Percentiles rank a stretch among this genome's conserved stretches.
phyloP scores from a whole-genome alignment of 345 rosid species.

The Arabis alpina region DNA sequence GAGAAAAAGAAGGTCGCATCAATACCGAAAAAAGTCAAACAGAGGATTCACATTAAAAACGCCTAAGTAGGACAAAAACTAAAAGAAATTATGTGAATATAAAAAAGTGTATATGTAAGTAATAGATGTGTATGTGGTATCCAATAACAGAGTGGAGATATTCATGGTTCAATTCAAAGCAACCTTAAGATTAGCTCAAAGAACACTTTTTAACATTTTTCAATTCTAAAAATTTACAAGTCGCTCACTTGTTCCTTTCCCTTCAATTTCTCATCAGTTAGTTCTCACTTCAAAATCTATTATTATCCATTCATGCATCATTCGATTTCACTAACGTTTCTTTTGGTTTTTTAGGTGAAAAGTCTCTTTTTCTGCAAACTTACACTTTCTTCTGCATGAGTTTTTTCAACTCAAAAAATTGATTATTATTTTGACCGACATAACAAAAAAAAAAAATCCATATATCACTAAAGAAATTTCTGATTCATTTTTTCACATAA shows the following conservation, averaged over 20 bases:
- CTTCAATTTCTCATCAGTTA: constrained; percentile 45
- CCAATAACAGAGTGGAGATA: constrained; percentile 62
- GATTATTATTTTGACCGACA: constrained; percentile 43
- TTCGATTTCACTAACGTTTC: constrained; percentile 40
- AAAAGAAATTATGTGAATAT: constrained; percentile 12
- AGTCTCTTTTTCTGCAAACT: constrained; percentile 53
- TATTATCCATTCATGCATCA: constrained; percentile 35
- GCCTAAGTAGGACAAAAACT: constrained; percentile 22
- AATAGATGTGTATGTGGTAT: constrained; percentile 42
- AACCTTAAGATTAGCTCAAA: constrained; percentile 52
- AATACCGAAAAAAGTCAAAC: constrained; percentile 32
- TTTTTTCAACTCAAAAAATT: constrained; percentile 48
- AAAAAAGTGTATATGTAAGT: constrained; percentile 7
- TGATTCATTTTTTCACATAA: constrained; percentile 36
- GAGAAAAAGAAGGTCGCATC: constrained; percentile 3
- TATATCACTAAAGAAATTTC: constrained; percentile 44
- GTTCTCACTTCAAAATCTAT: constrained; percentile 65
- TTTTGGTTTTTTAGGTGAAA: constrained; percentile 50
- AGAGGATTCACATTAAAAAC: constrained; percentile 5
- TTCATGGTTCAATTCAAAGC: constrained; percentile 67
- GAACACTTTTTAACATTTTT: constrained; percentile 23
- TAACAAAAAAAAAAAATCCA: constrained; percentile 27
- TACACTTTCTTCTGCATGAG: constrained; percentile 39
- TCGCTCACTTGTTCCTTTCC: constrained; percentile 76
- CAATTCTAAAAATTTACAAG: constrained; percentile 24